Conservation (phyloP, 371 early-diverging fungal species). For the Saksenaea vasiformis region DNA sequence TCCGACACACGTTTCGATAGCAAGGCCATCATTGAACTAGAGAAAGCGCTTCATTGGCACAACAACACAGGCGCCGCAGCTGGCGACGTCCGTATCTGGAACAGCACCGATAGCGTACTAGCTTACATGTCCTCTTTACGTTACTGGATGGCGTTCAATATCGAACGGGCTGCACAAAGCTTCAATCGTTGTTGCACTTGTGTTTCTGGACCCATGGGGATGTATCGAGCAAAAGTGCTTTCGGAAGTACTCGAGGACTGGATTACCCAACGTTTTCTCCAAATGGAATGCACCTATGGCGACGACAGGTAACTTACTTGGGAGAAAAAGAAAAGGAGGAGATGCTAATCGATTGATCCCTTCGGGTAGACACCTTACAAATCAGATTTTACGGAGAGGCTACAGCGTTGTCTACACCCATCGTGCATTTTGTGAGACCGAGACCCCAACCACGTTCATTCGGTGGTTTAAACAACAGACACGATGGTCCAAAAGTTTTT, state of each 20-base stretch:
- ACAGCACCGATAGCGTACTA: conserved; percentile 46
- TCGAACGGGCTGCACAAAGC: conserved; percentile 68
- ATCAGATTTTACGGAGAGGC: conserved; percentile 55
- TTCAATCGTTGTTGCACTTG: conserved; percentile 65
- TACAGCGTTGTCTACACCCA: conserved; percentile 63
- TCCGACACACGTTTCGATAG: conserved; percentile 68
- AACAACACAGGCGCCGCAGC: conserved; percentile 61
- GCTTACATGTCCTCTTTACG: conserved; percentile 66
- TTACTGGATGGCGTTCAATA: conserved; percentile 74
- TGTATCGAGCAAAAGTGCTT: conserved; percentile 57
- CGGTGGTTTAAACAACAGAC: conserved; percentile 73
- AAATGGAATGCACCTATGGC: conserved; percentile 67
- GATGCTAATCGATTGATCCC: too few species aligned
- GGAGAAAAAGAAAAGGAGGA: background rate
- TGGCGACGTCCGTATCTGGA: conserved; percentile 69
- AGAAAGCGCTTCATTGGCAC: conserved; percentile 52
- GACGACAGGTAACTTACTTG: conserved; percentile 54
- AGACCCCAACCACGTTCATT: conserved; percentile 58
- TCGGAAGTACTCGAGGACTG: conserved; percentile 60
- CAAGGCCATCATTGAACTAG: conserved; percentile 51
- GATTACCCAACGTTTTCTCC: conserved; percentile 60
- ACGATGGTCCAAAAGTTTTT: conserved; percentile 72
- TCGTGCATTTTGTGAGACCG: conserved; percentile 65
- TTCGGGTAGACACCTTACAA: conserved; percentile 64
- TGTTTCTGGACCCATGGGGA: conserved; percentile 71